Base-by-base conservation (phyloP, 768 basidiomycete species). In the Russula vinacea region DNA sequence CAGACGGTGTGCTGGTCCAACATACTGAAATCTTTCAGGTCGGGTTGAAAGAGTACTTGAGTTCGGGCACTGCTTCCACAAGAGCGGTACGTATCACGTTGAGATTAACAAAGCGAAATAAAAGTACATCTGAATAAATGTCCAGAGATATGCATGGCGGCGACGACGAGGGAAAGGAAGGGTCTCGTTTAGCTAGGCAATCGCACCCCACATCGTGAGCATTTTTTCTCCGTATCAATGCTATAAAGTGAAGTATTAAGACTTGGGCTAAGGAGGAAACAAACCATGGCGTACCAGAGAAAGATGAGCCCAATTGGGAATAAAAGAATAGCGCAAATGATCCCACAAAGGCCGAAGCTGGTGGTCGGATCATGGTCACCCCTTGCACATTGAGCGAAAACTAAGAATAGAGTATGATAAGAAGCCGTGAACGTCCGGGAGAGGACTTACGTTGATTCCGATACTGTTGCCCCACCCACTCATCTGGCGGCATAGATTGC, bases 291-390 rank as follows among this genome's bases (percentile, higher is more conserved):
- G 42, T 61, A 72, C 71, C 67, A 71, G 35, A 71, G 67, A 58
- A 68, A 71, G n/a, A 72, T 68, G 52, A 72, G 51, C 19, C 71
- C 71, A 10, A 72, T 65, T 0, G 74, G 74, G 58, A 75, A 75
- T 2, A 70, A 56, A 7, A 74, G 40, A 24, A 75, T 66, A 5
- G 73, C 71, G 37, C 62, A 68, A 54, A 75, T 70, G 62, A 75
- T 74, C 10, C 74, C 74, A 45, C 70, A 70, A 22, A 69, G 51
- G 22, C 74, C 74, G 53, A 73, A 69, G 39, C 68, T 71, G 19
- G 58, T 71, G n/a, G 59, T 55, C 13, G 67, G 60, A 33, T 74
- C 72, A 45, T 75, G 74, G 22, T 74, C 66, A 32, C 74, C 74
- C 42, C 69, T 66, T 22, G 74, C 74, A 60, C 74, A 75, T 45